Conservation (phyloP, 129 eudicot species). For the Oenanthe sinensis region DNA sequence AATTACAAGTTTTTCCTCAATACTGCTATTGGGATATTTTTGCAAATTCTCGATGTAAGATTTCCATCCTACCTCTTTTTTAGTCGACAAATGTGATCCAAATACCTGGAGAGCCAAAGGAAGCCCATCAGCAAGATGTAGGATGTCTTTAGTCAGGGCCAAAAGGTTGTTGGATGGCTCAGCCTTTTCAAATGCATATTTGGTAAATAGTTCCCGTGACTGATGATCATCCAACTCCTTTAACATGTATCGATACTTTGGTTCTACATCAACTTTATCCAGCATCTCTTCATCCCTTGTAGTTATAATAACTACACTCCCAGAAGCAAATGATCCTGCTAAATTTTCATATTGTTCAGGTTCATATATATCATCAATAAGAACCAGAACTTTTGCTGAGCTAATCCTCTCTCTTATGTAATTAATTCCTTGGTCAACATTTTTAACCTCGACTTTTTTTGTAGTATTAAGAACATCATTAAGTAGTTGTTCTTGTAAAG, state of each 20-base stretch:
- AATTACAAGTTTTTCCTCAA: too few species aligned
- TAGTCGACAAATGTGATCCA: conserved; percentile 18
- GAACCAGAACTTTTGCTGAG: not conserved
- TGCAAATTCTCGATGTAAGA: not conserved
- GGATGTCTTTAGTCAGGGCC: conserved; percentile 5
- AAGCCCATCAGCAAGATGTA: conserved; percentile 18
- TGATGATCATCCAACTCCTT: conserved; percentile 2
- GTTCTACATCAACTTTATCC: not conserved
- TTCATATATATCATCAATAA: not conserved
- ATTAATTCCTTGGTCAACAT: not conserved
- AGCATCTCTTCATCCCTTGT: not conserved
- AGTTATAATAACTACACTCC: too few species aligned
- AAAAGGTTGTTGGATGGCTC: not conserved
- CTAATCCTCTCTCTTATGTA: not conserved
- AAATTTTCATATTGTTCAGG: not conserved
- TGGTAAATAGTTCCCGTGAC: conserved; percentile 20
- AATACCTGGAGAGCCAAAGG: conserved; percentile 29
- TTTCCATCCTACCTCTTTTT: conserved; percentile 8
- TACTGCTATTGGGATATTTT: not conserved
- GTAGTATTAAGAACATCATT: not conserved
- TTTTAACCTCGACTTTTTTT: not conserved
- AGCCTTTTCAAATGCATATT: conserved; percentile 20
- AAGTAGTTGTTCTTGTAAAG: conserved; percentile 4
- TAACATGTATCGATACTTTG: not conserved
- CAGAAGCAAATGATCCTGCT: conserved; percentile 14